Percentiles rank a stretch among this genome's conserved stretches.
Evolutionary conservation across 371 early-diverging fungal genomes (phyloP).

Genomic region (Mucor mucedo): DNA sequence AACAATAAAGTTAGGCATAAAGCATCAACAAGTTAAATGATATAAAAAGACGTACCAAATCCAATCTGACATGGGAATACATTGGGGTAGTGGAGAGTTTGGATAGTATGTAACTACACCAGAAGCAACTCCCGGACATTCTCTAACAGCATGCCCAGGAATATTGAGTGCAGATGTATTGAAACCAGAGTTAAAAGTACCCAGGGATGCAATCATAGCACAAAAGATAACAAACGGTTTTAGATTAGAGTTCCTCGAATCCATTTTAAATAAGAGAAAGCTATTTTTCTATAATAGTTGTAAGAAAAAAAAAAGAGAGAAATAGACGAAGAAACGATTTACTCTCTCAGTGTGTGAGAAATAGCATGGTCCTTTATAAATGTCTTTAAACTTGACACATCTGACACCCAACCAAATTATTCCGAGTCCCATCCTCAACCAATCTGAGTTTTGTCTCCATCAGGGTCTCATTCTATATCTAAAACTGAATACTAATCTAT

Average conservation of each 20-base stretch:
- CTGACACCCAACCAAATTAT: conserved; percentile 23
- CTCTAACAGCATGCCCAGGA: conserved; percentile 41
- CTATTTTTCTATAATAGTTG: too few relatives aligned
- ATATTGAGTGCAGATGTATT: conserved; percentile 52
- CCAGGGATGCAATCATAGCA: conserved; percentile 44
- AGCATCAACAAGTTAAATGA: background rate
- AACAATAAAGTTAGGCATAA: conserved; percentile 16
- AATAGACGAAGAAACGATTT: too few relatives aligned
- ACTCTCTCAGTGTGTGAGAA: background rate
- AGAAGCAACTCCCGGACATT: conserved; percentile 45
- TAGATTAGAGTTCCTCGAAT: conserved; percentile 26
- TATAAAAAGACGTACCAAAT: conserved; percentile 42
- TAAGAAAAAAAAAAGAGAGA: too few relatives aligned
- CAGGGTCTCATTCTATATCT: too few relatives aligned
- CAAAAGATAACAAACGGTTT: conserved; percentile 48
- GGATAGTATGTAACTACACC: conserved; percentile 46
- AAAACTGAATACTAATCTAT: too few relatives aligned
- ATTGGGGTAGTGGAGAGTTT: conserved; percentile 43
- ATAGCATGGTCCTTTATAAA: conserved; percentile 5
- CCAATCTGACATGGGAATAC: conserved; percentile 53
- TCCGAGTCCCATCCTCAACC: background rate
- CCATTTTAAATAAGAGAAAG: conserved; percentile 15
- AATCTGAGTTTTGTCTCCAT: too few relatives aligned
- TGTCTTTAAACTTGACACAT: conserved; percentile 8
- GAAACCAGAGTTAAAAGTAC: conserved; percentile 52